Evolutionary conservation across 495 filamentous ascomycete genomes (phyloP).

Genomic region (Daldinia concentrica): DNA sequence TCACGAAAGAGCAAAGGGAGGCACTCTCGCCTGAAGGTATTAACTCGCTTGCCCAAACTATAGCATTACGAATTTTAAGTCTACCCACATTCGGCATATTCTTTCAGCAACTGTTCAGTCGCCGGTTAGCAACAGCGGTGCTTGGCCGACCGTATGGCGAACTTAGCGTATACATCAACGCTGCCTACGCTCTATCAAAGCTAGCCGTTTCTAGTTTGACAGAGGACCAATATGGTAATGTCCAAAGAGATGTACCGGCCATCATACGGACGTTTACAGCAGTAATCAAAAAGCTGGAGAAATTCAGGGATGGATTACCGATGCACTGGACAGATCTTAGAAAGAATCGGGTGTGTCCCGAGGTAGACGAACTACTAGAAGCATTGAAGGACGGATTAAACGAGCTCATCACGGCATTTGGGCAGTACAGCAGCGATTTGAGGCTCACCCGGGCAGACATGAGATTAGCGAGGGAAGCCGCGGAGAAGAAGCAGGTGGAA

Average conservation of each 20-base stretch:
- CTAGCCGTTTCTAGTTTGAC: constrained; percentile 75
- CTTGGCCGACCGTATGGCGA: constrained; percentile 74
- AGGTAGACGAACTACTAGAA: constrained; percentile 70
- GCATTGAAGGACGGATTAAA: constrained; percentile 67
- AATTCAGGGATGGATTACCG: constrained; percentile 66
- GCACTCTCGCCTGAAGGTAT: constrained; percentile 54
- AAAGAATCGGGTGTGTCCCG: constrained; percentile 55
- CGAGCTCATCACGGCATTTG: constrained; percentile 73
- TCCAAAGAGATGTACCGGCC: constrained; percentile 76
- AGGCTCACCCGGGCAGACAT: constrained; percentile 73
- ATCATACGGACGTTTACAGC: constrained; percentile 76
- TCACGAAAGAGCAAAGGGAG: constrained; percentile 57
- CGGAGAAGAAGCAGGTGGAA: constrained; percentile 43
- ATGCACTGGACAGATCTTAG: constrained; percentile 86
- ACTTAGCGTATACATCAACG: constrained; percentile 71
- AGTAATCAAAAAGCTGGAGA: constrained; percentile 73
- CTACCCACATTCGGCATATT: constrained; percentile 67
- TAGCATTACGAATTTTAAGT: constrained; percentile 51
- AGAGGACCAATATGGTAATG: constrained; percentile 90
- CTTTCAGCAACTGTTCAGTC: constrained; percentile 75
- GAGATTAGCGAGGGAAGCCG: constrained; percentile 71
- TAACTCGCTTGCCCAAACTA: constrained; percentile 46
- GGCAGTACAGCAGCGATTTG: constrained; percentile 71
- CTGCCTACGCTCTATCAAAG: constrained; percentile 71
- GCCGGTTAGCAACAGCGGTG: constrained; percentile 68